Percentiles rank a stretch among this genome's conserved stretches.
phyloP scores from a whole-genome alignment of 441 rosid genomes.

The Aleurites moluccanus region DNA sequence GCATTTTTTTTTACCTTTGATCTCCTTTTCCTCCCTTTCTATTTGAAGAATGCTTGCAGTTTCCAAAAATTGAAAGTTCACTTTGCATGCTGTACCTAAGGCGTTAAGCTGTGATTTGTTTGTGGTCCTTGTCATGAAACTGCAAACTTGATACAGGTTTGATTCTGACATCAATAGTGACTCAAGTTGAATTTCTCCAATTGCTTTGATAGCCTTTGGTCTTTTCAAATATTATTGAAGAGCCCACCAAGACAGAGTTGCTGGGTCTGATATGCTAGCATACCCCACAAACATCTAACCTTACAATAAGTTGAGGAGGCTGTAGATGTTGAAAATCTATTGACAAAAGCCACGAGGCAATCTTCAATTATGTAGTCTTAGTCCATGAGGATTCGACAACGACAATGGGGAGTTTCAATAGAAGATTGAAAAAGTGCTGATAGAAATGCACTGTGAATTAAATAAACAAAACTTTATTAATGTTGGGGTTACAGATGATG shows the following conservation, averaged over 20 bases:
- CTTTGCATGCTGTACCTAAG: neutral
- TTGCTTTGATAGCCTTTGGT: constrained; percentile 3
- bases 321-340: constrained; percentile 29
- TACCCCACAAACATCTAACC: constrained; percentile 22
- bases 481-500: neutral
- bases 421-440: neutral
- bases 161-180: constrained; percentile 23
- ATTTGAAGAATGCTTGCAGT: neutral
- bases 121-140: neutral
- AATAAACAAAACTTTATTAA: neutral
- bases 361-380: constrained; percentile 17
- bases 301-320: neutral
- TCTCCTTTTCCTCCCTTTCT: neutral
- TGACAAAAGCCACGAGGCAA: constrained; percentile 30
- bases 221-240: constrained; percentile 6
- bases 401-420: neutral
- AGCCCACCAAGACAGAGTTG: constrained; percentile 22
- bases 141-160: constrained; percentile 20
- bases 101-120: neutral
- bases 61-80: neutral
- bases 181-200: constrained; percentile 12
- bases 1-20: neutral
- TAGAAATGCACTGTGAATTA: neutral
- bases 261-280: constrained; percentile 9
- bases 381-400: constrained; percentile 2